These are phyloP conservation scores for Plenodomus biglobosus DNA, from an alignment of 2,329 filamentous ascomycete genomes.

Conservation along the genomic window DNA sequence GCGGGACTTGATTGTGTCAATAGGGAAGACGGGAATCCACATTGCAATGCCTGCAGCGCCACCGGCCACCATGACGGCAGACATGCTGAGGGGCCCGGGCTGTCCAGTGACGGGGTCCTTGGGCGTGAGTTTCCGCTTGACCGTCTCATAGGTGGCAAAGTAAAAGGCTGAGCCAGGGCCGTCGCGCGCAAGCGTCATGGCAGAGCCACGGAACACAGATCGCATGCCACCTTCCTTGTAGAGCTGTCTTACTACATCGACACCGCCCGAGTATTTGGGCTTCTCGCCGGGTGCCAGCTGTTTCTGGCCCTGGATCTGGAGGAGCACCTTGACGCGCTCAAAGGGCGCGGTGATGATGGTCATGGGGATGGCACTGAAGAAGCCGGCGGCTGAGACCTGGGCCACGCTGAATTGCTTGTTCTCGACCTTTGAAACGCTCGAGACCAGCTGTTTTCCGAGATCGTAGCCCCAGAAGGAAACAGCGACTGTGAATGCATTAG, in stretches of 20 bases:
- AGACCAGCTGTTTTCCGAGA: constrained; percentile 86
- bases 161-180: constrained; percentile 92
- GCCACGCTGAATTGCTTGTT: constrained; percentile 75
- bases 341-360: constrained; percentile 98
- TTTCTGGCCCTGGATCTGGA: constrained; percentile 96
- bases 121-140: constrained; percentile 85
- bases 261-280: constrained; percentile 81
- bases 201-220: constrained; percentile 87
- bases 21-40: constrained; percentile 98
- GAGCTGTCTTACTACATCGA: constrained; percentile 90
- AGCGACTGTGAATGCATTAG: constrained; percentile 53
- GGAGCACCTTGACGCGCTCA: constrained; percentile 96
- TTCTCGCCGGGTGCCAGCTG: constrained; percentile 83
- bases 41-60: constrained; percentile 92
- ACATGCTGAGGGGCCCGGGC: constrained; percentile 76
- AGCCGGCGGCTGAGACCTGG: constrained; percentile 88
- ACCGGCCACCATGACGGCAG: constrained; percentile 82
- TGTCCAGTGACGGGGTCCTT: constrained; percentile 71
- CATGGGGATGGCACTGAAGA: constrained; percentile 95
- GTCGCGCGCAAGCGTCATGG: constrained; percentile 90
- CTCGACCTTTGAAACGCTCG: constrained; percentile 63
- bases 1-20: constrained; percentile 94
- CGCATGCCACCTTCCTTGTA: constrained; percentile 88
- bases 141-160: constrained; percentile 95
- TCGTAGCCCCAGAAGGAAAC: constrained; percentile 85